Evolutionary conservation across 345 rosid species (phyloP).

Genomic region (Eucalyptus tenuipes): DNA sequence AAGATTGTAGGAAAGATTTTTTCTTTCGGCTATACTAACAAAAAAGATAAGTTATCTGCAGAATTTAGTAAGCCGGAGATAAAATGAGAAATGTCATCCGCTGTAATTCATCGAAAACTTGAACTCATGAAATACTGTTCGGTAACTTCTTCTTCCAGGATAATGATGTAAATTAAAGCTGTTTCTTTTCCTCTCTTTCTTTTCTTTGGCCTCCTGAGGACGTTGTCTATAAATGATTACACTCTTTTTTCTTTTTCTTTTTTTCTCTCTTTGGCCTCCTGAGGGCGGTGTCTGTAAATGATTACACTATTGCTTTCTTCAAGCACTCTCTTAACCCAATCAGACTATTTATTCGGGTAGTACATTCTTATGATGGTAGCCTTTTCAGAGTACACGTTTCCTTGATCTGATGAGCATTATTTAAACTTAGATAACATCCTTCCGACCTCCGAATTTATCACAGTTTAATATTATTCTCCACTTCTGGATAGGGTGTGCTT

Average conservation of each 20-base stretch:
- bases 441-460: background rate
- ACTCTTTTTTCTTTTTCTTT: background rate
- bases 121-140: background rate
- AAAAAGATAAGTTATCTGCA: background rate
- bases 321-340: background rate
- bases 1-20: background rate
- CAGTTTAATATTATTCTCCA: background rate
- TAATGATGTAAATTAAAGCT: background rate
- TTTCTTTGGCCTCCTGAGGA: background rate
- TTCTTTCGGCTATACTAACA: background rate
- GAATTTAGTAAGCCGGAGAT: background rate
- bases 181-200: background rate
- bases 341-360: background rate
- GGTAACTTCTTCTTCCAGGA: background rate
- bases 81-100: background rate
- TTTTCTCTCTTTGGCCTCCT: background rate
- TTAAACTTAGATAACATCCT: background rate
- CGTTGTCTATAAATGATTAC: background rate
- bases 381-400: background rate
- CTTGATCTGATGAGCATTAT: background rate
- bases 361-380: background rate
- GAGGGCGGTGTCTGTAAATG: background rate
- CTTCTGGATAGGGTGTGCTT: background rate
- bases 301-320: background rate
- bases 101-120: background rate